Evolutionary conservation across 2,329 filamentous ascomycete genomes (phyloP), one percentile per base, ranked within the genome.

Genomic region (Phialocephala sp.): DNA sequence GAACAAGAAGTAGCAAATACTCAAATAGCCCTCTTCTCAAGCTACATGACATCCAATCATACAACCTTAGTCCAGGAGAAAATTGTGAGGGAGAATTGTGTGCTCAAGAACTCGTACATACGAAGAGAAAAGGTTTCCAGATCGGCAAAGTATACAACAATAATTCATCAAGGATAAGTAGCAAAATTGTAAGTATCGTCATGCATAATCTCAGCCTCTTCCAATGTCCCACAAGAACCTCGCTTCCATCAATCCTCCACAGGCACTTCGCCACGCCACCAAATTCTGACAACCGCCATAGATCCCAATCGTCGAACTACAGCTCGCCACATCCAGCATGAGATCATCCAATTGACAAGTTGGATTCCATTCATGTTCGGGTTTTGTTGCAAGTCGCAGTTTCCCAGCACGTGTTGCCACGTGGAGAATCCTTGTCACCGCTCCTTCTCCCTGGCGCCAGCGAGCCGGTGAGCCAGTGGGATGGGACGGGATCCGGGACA

Each of bases 381-480:
- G 4, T n/a, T 54, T 54, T 54, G 50, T 54, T 54, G 50, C 50
- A 54, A 54, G 27, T 54, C 50, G 50, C 50, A 54, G 12, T 32
- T 54, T 54, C 22, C 11, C 50, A 54, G 50, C 50, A 54, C 50
- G 50, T 54, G 50, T 54, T 32, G 50, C 50, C 50, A 54, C 50
- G 50, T 54, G 50, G 50, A 32, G 50, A 27, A 54, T 12, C 50
- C 50, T 54, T 54, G 50, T 54, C 50, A 54, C 50, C 50, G 50
- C 50, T 54, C 50, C 50, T 54, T 27, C 24, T 54, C 6, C 5
- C n/a, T 27, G 24, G 24, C 11, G 50, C 50, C 27, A 54, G 22
- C 50, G 18, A 54, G 50, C 24, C 27, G 32, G 22, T 24, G 18
- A 54, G 50, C 50, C 27, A 54, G 22, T 24, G 18, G 35, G 50